Evolutionary conservation across 2,329 filamentous ascomycete genomes (phyloP).

Genomic region (Fusarium nisikadoi): DNA sequence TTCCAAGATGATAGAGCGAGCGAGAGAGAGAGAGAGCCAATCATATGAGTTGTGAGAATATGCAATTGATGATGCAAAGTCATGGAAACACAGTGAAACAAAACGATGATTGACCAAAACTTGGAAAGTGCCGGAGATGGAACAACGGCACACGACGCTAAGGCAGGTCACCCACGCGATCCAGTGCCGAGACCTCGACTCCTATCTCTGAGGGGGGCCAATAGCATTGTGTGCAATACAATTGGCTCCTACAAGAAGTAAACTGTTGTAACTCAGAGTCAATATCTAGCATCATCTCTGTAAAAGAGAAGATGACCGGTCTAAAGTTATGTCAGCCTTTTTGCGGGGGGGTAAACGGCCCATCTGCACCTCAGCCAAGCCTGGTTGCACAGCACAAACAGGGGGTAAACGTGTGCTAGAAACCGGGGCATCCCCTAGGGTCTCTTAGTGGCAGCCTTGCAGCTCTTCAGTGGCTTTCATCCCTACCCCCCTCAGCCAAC

Average conservation of each 20-base stretch:
- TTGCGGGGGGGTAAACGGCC: conserved; percentile 2
- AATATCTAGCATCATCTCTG: no score
- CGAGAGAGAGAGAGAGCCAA: background rate
- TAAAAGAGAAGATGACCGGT: background rate
- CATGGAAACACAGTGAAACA: background rate
- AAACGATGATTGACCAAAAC: conserved; percentile 1
- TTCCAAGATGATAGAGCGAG: background rate
- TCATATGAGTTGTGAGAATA: background rate
- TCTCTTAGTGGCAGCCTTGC: conserved; percentile 27
- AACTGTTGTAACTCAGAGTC: background rate
- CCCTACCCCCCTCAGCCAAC: conserved; percentile 8
- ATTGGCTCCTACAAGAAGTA: background rate
- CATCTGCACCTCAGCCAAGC: background rate
- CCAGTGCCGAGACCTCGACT: background rate
- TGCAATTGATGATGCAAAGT: conserved; percentile 11
- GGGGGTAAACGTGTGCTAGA: conserved; percentile 13
- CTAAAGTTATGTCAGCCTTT: background rate
- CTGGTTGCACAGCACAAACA: background rate
- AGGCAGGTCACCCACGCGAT: conserved; percentile 22
- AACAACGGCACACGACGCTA: conserved; percentile 24
- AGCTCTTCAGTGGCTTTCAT: conserved; percentile 14
- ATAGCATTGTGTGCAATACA: background rate
- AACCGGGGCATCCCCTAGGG: conserved; percentile 9
- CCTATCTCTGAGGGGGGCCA: background rate
- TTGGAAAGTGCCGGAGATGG: conserved; percentile 20